These are phyloP conservation scores for Avena sativa DNA, from an alignment of 176 grass and related monocot species.

Conservation along the genomic window DNA sequence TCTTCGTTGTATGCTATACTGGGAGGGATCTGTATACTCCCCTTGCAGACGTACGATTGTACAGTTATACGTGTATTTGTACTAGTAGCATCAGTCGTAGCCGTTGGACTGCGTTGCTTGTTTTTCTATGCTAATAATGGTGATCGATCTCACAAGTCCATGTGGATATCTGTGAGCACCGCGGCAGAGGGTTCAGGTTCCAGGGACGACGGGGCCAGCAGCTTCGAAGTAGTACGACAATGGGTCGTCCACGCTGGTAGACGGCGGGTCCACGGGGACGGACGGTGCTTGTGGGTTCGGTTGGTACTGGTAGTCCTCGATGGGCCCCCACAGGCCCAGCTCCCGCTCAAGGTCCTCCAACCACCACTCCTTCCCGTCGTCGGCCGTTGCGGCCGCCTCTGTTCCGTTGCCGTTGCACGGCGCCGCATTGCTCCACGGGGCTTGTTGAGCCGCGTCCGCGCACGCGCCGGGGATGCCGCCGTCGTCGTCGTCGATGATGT, in stretches of 20 bases:
- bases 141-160: neutral
- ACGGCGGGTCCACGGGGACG: conserved; percentile 25
- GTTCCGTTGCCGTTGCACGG: conserved; percentile 27
- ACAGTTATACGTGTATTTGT: conserved; percentile 23
- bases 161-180: neutral
- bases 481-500: conserved; percentile 54
- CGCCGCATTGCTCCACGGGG: conserved; percentile 34
- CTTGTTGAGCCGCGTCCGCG: neutral
- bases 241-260: conserved; percentile 43
- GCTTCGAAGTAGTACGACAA: conserved; percentile 51
- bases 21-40: conserved; percentile 31
- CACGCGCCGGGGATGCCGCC: neutral
- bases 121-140: conserved; percentile 30
- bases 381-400: conserved; percentile 5
- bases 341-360: conserved; percentile 76
- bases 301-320: conserved; percentile 50
- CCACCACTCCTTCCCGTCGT: conserved; percentile 59
- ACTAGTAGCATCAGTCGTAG: neutral
- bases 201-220: conserved; percentile 20
- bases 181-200: neutral
- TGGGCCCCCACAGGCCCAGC: conserved; percentile 67
- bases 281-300: neutral
- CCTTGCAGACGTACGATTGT: conserved; percentile 25
- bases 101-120: neutral
- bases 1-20: conserved; percentile 19